A percentile compares a stretch with the other conserved stretches of the same genome.
These are phyloP conservation scores for Dioszegia hungarica DNA, from an alignment of 768 basidiomycete species.

Conservation along the genomic window DNA sequence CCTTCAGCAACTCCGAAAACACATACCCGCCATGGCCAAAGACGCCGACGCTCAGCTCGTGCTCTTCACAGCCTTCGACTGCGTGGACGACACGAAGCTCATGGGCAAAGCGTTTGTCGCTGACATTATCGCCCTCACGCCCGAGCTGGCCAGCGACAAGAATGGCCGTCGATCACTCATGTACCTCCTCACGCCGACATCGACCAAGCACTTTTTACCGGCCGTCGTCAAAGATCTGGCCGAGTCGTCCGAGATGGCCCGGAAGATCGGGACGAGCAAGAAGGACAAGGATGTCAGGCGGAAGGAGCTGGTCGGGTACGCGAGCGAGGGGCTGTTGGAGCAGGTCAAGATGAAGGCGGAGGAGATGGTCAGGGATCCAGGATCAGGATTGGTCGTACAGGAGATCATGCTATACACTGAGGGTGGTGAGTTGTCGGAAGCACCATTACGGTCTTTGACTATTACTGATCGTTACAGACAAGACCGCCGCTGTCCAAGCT, in stretches of 20 bases:
- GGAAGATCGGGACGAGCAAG: constrained; percentile 64
- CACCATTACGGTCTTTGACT: not conserved
- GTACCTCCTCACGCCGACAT: constrained; percentile 76
- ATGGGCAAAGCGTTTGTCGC: constrained; percentile 71
- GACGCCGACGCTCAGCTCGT: constrained; percentile 88
- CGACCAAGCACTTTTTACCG: constrained; percentile 81
- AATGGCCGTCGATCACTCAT: constrained; percentile 71
- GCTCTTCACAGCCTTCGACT: constrained; percentile 81
- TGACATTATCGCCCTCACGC: constrained; percentile 60
- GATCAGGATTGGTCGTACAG: constrained; percentile 68
- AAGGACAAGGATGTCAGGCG: constrained; percentile 63
- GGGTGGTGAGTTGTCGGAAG: constrained; percentile 60
- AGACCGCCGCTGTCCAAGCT: constrained; percentile 59
- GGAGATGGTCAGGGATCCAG: constrained; percentile 65
- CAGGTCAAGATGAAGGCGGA: constrained; percentile 65
- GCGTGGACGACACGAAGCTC: constrained; percentile 89
- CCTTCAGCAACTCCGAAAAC: constrained; percentile 80
- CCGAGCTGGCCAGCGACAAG: constrained; percentile 58
- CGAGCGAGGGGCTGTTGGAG: constrained; percentile 67
- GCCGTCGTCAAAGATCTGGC: constrained; percentile 66
- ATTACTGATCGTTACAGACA: constrained; percentile 56
- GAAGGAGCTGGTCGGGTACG: constrained; percentile 67
- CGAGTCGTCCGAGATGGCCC: constrained; percentile 61
- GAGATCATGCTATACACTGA: constrained; percentile 82
- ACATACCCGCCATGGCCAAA: constrained; percentile 77